Conservation (phyloP, 2,329 filamentous ascomycete genomes). For the Sporothrix globosa region DNA sequence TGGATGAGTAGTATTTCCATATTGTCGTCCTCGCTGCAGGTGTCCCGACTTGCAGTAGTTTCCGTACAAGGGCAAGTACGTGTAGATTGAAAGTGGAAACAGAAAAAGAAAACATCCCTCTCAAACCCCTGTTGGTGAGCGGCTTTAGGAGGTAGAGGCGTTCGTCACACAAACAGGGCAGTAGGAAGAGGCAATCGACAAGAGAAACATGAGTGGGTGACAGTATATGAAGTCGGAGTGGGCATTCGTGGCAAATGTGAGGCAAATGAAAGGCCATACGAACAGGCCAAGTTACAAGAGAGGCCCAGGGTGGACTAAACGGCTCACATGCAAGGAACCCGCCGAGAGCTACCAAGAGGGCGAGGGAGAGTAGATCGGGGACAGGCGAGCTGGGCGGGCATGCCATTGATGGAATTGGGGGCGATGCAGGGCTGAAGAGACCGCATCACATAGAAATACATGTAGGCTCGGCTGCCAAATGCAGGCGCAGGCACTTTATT, state of each 20-base stretch:
- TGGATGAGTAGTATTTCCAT: conserved; percentile 5
- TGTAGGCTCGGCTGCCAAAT: not conserved
- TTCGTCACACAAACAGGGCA: conserved; percentile 19
- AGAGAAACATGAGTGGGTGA: conserved; percentile 3
- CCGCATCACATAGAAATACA: conserved; percentile 8
- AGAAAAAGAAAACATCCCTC: not conserved
- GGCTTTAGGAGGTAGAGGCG: not conserved
- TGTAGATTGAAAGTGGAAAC: conserved; percentile 5
- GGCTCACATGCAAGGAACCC: conserved; percentile 19
- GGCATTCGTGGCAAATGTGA: conserved; percentile 13
- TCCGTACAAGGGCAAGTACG: conserved; percentile 1
- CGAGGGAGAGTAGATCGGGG: not conserved
- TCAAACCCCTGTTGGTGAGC: not conserved
- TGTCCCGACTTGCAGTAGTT: conserved; percentile 11
- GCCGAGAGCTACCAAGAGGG: not conserved
- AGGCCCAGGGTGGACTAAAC: not conserved
- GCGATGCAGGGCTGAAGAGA: not conserved
- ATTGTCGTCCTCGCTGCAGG: not conserved
- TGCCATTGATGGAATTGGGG: not conserved
- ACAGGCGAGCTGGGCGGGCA: not conserved
- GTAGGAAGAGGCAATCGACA: not conserved
- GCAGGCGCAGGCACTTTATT: not conserved
- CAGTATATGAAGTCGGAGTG: too few species aligned
- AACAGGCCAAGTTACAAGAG: conserved; percentile 3
- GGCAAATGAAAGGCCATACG: not conserved